Conservation (phyloP, 306 rosid species). For the Arachis stenosperma region DNA sequence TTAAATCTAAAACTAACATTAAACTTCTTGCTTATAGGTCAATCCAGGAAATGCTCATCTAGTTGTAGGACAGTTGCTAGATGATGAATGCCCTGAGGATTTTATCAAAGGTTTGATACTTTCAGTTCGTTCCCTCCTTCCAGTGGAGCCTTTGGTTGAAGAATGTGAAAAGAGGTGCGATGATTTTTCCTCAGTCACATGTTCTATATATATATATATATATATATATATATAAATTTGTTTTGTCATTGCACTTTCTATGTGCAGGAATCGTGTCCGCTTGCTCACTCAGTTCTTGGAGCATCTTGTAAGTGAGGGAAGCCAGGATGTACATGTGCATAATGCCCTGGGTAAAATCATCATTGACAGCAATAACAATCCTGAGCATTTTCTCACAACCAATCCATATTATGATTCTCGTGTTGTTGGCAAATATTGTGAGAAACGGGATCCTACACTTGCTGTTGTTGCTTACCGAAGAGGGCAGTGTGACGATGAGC, state of each 20-base stretch:
- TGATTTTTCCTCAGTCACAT: conserved; percentile 5
- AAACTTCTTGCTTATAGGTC: conserved; percentile 54
- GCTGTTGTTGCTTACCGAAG: conserved; percentile 88
- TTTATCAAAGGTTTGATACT: conserved; percentile 81
- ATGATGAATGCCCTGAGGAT: conserved; percentile 92
- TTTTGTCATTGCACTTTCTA: conserved; percentile 28
- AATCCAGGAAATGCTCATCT: conserved; percentile 85
- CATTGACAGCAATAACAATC: conserved; percentile 83
- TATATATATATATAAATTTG: not conserved
- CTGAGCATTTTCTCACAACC: conserved; percentile 84
- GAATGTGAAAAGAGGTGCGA: conserved; percentile 85
- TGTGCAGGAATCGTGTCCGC: conserved; percentile 74
- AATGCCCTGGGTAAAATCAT: conserved; percentile 88
- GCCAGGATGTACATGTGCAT: conserved; percentile 86
- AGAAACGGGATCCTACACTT: conserved; percentile 83
- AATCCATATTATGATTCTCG: conserved; percentile 90
- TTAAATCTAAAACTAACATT: conserved; percentile 21
- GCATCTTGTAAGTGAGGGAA: conserved; percentile 94
- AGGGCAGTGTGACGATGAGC: conserved; percentile 87
- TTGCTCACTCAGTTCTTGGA: conserved; percentile 82
- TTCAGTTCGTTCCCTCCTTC: conserved; percentile 83
- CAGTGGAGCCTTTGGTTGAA: conserved; percentile 85
- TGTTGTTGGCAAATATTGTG: conserved; percentile 90
- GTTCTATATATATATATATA: conserved; percentile 19
- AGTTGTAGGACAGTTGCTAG: conserved; percentile 83